phyloP scores from a whole-genome alignment of 129 eudicot genomes.

The Oenanthe sinensis region DNA sequence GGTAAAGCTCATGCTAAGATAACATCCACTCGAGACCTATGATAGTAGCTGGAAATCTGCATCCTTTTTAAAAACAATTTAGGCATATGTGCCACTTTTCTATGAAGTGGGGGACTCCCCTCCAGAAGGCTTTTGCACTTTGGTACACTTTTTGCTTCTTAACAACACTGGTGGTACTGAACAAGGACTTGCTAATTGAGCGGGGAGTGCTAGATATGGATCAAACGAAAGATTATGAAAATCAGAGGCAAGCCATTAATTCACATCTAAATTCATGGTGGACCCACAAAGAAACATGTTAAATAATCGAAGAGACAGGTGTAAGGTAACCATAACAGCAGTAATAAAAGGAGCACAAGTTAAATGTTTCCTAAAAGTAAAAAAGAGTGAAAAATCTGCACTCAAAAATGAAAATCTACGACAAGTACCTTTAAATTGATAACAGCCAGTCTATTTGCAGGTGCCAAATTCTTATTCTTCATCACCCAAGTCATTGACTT shows the following conservation, averaged over 20 bases:
- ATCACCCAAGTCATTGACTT: slow-evolving; percentile 97
- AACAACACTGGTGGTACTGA: neutral
- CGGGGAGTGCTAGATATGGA: neutral
- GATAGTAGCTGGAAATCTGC: neutral
- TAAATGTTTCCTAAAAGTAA: neutral
- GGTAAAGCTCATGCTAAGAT: neutral
- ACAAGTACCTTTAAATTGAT: slow-evolving; percentile 67
- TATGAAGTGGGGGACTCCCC: neutral
- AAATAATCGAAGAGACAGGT: neutral
- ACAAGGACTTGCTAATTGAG: neutral
- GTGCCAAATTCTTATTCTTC: slow-evolving; percentile 69
- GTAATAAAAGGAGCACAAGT: neutral
- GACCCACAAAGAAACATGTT: neutral
- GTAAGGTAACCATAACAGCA: neutral
- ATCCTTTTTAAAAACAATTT: neutral
- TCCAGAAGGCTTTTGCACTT: neutral
- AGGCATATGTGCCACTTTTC: neutral
- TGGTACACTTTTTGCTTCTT: neutral
- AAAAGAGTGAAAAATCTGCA: neutral
- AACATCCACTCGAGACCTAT: neutral
- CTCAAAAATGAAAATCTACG: neutral
- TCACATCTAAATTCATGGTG: neutral
- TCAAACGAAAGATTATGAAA: neutral
- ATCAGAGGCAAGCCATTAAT: neutral
- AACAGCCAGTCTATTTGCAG: slow-evolving; percentile 80